phyloP scores from a whole-genome alignment of 257 asterid species.

The Solanum piurae region DNA sequence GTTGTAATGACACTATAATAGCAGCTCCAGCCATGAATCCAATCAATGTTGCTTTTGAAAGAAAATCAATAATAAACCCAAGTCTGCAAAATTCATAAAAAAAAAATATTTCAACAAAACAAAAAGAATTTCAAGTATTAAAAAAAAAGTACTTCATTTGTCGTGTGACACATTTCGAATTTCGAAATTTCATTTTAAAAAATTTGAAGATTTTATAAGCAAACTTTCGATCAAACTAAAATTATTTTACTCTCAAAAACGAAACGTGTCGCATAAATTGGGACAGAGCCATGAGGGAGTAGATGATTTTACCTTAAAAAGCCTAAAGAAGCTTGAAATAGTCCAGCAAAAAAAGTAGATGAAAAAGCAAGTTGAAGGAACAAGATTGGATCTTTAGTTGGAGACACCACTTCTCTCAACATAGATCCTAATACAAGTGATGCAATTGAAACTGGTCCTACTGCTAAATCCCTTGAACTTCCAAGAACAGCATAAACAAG shows the following conservation, averaged over 20 bases:
- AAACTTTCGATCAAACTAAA: accelerated
- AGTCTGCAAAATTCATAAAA: constrained; percentile 31
- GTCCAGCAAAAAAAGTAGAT: constrained; percentile 82
- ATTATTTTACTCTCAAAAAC: accelerated
- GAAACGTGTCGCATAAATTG: not conserved
- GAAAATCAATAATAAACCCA: constrained; percentile 76
- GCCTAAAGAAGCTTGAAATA: constrained; percentile 73
- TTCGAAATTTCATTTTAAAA: no score
- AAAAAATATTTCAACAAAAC: no score
- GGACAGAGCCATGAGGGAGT: accelerated
- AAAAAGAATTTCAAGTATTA: not conserved
- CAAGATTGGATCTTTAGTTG: constrained; percentile 41
- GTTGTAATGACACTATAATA: constrained; percentile 76
- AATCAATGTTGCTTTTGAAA: constrained; percentile 69
- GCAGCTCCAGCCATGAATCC: constrained; percentile 99
- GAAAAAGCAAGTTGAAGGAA: constrained; percentile 77
- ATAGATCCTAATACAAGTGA: constrained; percentile 72
- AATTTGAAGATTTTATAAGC: accelerated
- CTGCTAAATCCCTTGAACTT: constrained; percentile 89
- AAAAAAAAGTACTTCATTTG: not conserved
- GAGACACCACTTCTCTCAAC: constrained; percentile 67
- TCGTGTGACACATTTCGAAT: not conserved
- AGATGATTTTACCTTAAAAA: constrained; percentile 43
- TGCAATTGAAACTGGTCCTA: constrained; percentile 83
- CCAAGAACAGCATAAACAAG: constrained; percentile 75